phyloP scores from a whole-genome alignment of 805 yeast species.

The Wickerhamiella australiensis region DNA sequence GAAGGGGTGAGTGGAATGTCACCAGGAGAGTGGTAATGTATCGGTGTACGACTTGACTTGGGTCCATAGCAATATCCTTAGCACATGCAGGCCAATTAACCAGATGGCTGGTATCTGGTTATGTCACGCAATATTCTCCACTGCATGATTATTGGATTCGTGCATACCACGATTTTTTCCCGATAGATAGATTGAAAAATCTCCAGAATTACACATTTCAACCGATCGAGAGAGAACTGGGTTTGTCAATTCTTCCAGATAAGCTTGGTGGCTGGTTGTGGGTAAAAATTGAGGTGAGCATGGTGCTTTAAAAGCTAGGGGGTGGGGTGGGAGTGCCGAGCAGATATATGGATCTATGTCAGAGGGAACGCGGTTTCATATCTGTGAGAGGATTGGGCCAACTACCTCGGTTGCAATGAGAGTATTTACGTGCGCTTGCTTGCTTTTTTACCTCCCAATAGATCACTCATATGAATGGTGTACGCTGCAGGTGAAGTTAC shows the following conservation, averaged over 20 bases:
- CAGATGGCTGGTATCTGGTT: background rate
- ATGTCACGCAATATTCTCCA: background rate
- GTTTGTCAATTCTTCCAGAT: background rate
- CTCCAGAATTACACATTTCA: too few relatives aligned
- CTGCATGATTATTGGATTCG: background rate
- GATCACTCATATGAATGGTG: background rate
- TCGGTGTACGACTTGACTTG: background rate
- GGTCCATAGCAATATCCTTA: too few relatives aligned
- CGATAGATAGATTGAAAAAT: background rate
- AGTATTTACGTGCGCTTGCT: background rate
- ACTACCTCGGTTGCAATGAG: too few relatives aligned
- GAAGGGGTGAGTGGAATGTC: background rate
- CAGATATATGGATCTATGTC: too few relatives aligned
- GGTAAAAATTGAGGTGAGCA: background rate
- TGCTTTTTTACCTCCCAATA: background rate
- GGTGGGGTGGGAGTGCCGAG: too few relatives aligned
- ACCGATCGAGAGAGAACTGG: too few relatives aligned
- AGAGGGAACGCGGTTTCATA: too few relatives aligned
- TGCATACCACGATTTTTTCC: background rate
- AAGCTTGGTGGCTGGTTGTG: constrained; percentile 1
- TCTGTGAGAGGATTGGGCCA: too few relatives aligned
- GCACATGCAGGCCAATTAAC: background rate
- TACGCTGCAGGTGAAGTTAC: constrained; percentile 6
- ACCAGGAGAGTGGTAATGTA: background rate
- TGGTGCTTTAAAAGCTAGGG: background rate